Conservation (phyloP, 2,329 filamentous ascomycete species). For the Monilinia fructigena region DNA sequence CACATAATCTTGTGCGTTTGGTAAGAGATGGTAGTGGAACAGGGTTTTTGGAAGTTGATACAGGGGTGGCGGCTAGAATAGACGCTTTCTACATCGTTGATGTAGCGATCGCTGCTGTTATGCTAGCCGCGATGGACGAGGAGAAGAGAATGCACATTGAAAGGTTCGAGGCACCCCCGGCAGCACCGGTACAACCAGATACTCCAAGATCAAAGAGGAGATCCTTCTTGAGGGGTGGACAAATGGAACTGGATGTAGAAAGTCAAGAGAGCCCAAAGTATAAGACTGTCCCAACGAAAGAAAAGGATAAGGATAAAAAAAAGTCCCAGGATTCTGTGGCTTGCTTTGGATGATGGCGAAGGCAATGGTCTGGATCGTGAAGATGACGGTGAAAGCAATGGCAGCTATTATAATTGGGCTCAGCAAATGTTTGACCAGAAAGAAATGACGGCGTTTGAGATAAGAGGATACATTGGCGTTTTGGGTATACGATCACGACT, state of each 20-base stretch:
- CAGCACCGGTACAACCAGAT: conserved; percentile 34
- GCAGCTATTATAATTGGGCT: conserved; percentile 51
- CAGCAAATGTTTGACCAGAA: conserved; percentile 50
- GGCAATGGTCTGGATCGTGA: conserved; percentile 57
- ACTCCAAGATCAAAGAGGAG: conserved; percentile 30
- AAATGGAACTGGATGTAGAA: conserved; percentile 62
- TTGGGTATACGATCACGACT: conserved; percentile 22
- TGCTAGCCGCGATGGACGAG: conserved; percentile 59
- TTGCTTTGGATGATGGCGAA: conserved; percentile 55
- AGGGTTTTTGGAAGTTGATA: conserved; percentile 61
- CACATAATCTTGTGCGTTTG: conserved; percentile 58
- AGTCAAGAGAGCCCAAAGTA: conserved; percentile 50
- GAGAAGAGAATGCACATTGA: conserved; percentile 52
- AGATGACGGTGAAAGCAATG: conserved; percentile 54
- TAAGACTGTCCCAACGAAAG: conserved; percentile 44
- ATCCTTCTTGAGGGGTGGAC: conserved; percentile 48
- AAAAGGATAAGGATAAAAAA: conserved; percentile 43
- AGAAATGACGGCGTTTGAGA: conserved; percentile 39
- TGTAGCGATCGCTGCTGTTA: conserved; percentile 58
- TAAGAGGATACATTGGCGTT: conserved; percentile 30
- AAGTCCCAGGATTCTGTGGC: conserved; percentile 51
- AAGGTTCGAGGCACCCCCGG: conserved; percentile 59
- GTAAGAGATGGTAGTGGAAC: conserved; percentile 59
- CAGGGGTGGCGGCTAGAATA: conserved; percentile 56
- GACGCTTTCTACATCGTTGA: conserved; percentile 62